Conservation (phyloP, 768 basidiomycete species). For the Hygrophorus russula region DNA sequence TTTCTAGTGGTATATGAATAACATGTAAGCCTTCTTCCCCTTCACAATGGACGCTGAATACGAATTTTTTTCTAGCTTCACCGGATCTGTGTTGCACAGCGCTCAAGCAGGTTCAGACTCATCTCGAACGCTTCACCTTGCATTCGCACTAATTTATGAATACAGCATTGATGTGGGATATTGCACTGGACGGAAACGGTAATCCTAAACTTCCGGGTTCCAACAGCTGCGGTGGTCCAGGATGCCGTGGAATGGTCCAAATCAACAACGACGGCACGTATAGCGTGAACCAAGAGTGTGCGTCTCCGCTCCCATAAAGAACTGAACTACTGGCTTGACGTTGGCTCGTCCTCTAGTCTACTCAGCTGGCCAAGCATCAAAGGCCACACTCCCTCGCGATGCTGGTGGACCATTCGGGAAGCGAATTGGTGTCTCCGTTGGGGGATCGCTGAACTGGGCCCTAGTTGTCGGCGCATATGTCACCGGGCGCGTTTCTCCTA, state of each 20-base stretch:
- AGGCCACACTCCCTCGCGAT: slow-evolving; percentile 63
- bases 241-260: slow-evolving; percentile 58
- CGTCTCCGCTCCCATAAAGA: slow-evolving; percentile 10
- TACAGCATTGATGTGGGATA: slow-evolving; percentile 63
- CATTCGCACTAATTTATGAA: neutral
- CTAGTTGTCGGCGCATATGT: slow-evolving; percentile 58
- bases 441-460: slow-evolving; percentile 44
- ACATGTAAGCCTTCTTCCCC: no score
- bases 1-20: neutral
- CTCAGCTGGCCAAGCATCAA: slow-evolving; percentile 64
- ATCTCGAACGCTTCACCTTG: neutral
- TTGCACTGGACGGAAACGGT: slow-evolving; percentile 53
- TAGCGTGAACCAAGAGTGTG: slow-evolving; percentile 65
- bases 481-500: slow-evolving; percentile 38
- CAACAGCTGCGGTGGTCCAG: slow-evolving; percentile 45
- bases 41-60: no score
- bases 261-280: slow-evolving; percentile 55
- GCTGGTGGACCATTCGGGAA: slow-evolving; percentile 55
- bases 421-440: slow-evolving; percentile 53
- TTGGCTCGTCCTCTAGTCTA: slow-evolving; percentile 32
- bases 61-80: slow-evolving; percentile 17
- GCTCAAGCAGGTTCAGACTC: slow-evolving; percentile 12
- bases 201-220: slow-evolving; percentile 57
- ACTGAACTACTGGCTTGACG: neutral
- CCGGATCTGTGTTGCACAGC: slow-evolving; percentile 28